These are phyloP conservation scores for Powellomyces hirtus DNA, from an alignment of 192 early-diverging fungal genomes.

Conservation along the genomic window DNA sequence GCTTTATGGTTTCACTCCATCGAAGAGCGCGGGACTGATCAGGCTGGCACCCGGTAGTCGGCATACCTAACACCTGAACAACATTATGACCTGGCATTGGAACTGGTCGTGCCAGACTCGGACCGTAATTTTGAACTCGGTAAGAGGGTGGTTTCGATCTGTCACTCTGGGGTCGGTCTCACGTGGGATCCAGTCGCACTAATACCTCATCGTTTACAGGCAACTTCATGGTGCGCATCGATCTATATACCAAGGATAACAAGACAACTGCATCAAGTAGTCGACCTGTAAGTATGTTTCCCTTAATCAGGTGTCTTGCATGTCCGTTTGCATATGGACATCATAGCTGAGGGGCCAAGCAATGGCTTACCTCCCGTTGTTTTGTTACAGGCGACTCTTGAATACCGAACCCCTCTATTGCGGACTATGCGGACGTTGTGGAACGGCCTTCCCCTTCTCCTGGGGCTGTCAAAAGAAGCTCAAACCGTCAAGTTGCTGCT, in stretches of 20 bases:
- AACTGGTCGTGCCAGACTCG: slow-evolving; percentile 60
- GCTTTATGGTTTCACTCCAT: no score
- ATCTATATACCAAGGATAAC: slow-evolving; percentile 43
- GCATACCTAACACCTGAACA: slow-evolving; percentile 44
- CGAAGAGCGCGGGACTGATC: no score
- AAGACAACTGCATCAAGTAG: slow-evolving; percentile 28
- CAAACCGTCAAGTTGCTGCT: slow-evolving; percentile 48
- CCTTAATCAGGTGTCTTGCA: background rate
- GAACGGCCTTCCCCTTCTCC: slow-evolving; percentile 45
- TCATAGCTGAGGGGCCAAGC: background rate
- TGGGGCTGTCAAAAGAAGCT: slow-evolving; percentile 44
- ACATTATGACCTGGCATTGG: slow-evolving; percentile 58
- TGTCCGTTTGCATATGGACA: background rate
- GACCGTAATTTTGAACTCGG: slow-evolving; percentile 55
- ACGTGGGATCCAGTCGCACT: background rate
- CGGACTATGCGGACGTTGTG: slow-evolving; percentile 29
- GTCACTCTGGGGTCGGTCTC: no score
- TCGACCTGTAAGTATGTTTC: slow-evolving; percentile 43
- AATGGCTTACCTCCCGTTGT: background rate
- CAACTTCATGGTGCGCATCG: slow-evolving; percentile 68
- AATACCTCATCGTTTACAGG: slow-evolving; percentile 11
- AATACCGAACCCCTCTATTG: slow-evolving; percentile 42
- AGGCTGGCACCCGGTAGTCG: no score
- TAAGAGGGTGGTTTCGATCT: background rate
- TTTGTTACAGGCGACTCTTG: slow-evolving; percentile 31